Base-by-base conservation (phyloP, 768 basidiomycete species). In the Pisolithus tinctorius region DNA sequence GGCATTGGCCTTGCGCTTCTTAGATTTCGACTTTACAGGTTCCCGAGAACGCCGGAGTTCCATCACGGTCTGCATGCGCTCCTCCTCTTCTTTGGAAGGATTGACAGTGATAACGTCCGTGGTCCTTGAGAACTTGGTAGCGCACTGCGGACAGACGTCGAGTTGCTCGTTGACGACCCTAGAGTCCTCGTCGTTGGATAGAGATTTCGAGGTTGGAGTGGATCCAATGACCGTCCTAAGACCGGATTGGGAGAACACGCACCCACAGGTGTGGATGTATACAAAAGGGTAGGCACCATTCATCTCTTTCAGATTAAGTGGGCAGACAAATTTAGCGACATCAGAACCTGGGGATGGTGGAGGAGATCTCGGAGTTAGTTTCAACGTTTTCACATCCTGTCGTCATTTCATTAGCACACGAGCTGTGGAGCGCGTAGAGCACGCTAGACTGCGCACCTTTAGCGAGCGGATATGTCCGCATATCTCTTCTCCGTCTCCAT, bases 251-350 rank as follows among this genome's bases (percentile, higher is more conserved):
- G 91, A 86, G 70, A 97, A 91, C 30, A 93, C 91, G 65, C 92
- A 94, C 14, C 93, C 93, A 60, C 95, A 98, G 0, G 84, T 71
- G 13, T 77, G 74, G 58, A 97, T 68, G 63, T 93, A 95, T 48
- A 93, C 83, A 65, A 98, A 98, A 0, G 93, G 91, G 48, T 87
- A 79, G 3, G 68, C 64, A 13, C 96, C 96, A 58, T 91, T 93
- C 93, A 97, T 97, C 70, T 96, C 95, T 66, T 92, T 91, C 56
- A 90, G 71, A 1, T 86, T 91, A 47, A 98, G 76, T 0, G 96
- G 91, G 71, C 96, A 99, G 50, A 93, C 82, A 60, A 93, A 98
- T 48, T 78, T 80, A 2, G 88, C 75, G 2, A 65, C 74, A 48
- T 78, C 82, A n/a, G 63, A 64, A 11, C 73, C 61, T 11, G 76